Evolutionary conservation across 2,329 filamentous ascomycete species (phyloP), one percentile per base, ranked within the genome.

Genomic region (Huntiella decipiens): DNA sequence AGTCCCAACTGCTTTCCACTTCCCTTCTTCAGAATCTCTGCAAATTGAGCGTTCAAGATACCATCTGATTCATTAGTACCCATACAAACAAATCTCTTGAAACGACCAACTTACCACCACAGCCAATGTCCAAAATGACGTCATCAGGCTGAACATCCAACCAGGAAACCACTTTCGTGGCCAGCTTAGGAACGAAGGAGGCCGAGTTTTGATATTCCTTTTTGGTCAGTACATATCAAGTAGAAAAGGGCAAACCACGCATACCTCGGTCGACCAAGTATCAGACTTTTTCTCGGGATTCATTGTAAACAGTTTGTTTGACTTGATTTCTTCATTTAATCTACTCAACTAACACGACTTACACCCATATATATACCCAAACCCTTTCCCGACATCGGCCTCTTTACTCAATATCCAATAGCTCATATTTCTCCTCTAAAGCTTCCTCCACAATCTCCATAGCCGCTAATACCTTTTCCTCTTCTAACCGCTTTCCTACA

Each of bases 381-480:
- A 41, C 22, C 39, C 15, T 41, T n/a, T 19, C 32, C 17, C 11
- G 19, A 11, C 15, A 41, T 5, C 39, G 11, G 11, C 22, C 39
- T 11, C 35, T 15, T 57, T 55, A 68, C 44, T 69, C 66, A 48
- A 71, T 53, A 17, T 69, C 66, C 43, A 77, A 56, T 7, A 71
- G 57, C 51, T 64, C 52, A 51, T 74, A 76, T 54, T 63, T 70
- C 16, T 71, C 63, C 6, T 70, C 63, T 16, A 94, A 60, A 0
- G 81, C 81, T 50, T 77, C 71, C 60, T 94, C 84, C 2, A 94
- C 68, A 46, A 72, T 70, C 61, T 79, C 70, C 85, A 93, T 93
- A 11, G 80, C 68, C 0, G 79, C 75, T 43, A 94, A 62, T 0
- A 93, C 83, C 64, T 88, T 91, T 63, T 94, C 85, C 59, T 94